A percentile compares a stretch with the other conserved stretches of the same genome.
Evolutionary conservation across 495 filamentous ascomycete genomes (phyloP).

Genomic region (Penicilliopsis zonata): DNA sequence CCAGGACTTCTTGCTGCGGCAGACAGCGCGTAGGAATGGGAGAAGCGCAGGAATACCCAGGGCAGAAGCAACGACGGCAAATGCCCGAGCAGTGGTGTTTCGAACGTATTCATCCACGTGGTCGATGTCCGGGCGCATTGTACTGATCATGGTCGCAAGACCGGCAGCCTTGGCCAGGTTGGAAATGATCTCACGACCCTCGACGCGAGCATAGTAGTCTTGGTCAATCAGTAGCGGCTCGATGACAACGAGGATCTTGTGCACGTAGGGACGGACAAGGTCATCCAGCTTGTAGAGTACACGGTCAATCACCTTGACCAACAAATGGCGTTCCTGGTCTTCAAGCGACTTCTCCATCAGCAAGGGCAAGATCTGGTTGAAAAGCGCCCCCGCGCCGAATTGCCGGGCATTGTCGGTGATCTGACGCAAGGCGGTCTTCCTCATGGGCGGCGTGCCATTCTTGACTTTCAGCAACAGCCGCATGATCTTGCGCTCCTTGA

Average conservation of each 20-base stretch:
- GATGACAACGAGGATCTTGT: slow-evolving; percentile 98
- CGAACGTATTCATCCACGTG: slow-evolving; percentile 98
- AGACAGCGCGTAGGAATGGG: slow-evolving; percentile 90
- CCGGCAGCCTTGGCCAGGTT: slow-evolving; percentile 95
- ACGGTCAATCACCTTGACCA: slow-evolving; percentile 98
- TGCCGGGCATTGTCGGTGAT: slow-evolving; percentile 95
- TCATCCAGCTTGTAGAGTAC: slow-evolving; percentile 98
- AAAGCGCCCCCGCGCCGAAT: slow-evolving; percentile 88
- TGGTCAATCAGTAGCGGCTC: slow-evolving; percentile 98
- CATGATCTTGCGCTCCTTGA: slow-evolving; percentile 99
- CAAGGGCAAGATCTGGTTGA: slow-evolving; percentile 94
- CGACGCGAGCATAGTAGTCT: slow-evolving; percentile 97
- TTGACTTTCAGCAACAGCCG: slow-evolving; percentile 94
- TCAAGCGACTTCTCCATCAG: slow-evolving; percentile 98
- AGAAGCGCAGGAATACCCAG: slow-evolving; percentile 92
- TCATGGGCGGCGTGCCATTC: slow-evolving; percentile 97
- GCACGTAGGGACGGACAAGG: slow-evolving; percentile 89
- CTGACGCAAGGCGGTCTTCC: slow-evolving; percentile 97
- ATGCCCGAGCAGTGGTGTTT: slow-evolving; percentile 95
- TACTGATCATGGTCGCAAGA: slow-evolving; percentile 97
- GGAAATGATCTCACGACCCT: slow-evolving; percentile 97
- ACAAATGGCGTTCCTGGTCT: slow-evolving; percentile 94
- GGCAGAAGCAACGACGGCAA: slow-evolving; percentile 94
- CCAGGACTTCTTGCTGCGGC: slow-evolving; percentile 97
- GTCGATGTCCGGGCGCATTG: slow-evolving; percentile 98